phyloP scores from a whole-genome alignment of 441 rosid genomes.

The Aleurites moluccanus region DNA sequence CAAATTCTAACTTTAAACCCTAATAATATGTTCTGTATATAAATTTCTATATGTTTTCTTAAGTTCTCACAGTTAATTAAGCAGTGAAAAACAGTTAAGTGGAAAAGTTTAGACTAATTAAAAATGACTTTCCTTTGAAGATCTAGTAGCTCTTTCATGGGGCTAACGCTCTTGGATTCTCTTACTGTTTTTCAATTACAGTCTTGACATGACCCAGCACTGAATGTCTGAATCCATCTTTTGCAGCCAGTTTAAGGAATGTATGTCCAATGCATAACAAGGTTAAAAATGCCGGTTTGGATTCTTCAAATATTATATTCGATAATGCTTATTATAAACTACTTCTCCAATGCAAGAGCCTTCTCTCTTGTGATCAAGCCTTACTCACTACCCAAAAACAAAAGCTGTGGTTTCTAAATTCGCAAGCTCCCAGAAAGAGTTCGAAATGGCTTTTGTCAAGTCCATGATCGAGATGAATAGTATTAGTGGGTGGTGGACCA shows the following conservation, averaged over 20 bases:
- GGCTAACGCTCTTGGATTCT: conserved; percentile 63
- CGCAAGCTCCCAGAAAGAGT: conserved; percentile 36
- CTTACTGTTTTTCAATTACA: conserved; percentile 57
- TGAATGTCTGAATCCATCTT: conserved; percentile 50
- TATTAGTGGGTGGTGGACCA: conserved; percentile 29
- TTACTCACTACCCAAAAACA: conserved; percentile 42
- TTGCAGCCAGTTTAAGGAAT: conserved; percentile 43
- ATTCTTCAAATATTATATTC: conserved; percentile 46
- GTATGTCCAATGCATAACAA: conserved; percentile 42
- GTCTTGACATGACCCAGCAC: conserved; percentile 40
- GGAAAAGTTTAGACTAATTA: background rate
- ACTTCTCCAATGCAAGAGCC: conserved; percentile 42
- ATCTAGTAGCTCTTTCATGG: conserved; percentile 63
- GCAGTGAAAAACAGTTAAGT: background rate
- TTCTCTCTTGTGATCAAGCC: conserved; percentile 60
- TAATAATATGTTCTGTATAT: conserved; percentile 15
- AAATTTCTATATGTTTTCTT: background rate
- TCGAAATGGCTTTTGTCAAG: conserved; percentile 43
- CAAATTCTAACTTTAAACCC: background rate
- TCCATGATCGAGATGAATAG: conserved; percentile 48
- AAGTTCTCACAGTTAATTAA: background rate
- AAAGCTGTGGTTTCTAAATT: conserved; percentile 40
- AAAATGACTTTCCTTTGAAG: conserved; percentile 53
- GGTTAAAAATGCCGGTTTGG: conserved; percentile 50
- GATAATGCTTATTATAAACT: conserved; percentile 55